Evolutionary conservation across 2,329 filamentous ascomycete species (phyloP), one percentile per base, ranked within the genome.

Genomic region (Talaromyces islandicus): DNA sequence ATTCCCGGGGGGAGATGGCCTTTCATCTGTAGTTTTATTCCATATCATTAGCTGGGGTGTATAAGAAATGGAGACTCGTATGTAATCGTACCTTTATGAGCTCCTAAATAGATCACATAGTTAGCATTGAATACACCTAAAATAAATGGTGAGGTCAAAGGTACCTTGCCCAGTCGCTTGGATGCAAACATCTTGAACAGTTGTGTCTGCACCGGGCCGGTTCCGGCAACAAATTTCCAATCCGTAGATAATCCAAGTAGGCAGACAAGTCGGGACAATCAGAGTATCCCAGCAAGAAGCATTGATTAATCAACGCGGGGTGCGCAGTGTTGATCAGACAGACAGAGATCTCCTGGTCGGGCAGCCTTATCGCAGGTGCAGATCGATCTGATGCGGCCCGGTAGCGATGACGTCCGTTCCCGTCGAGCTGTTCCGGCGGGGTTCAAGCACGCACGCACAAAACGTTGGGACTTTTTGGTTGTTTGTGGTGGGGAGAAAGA

Each of bases 1-100:
- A 99, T 96, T 63, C 86, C 86, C 0, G 84, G 84, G 3, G 85
- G 84, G 6, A 86, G 77, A 66, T 81, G 79, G 53, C 80, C 78
- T 69, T 86, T 78, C 70, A 86, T 79, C 81, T 86, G 50, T 17
- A 29, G 32, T n/a, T 10, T 19, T 19, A 58, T 53, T 19, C 43
- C 43, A 46, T 50, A 41, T 46, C 57, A 24, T 29, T 41, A 51
- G 46, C 35, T 7, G 14, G 7, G 21, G 27, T 24, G 51, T 55
- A 48, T 32, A 46, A 17, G 32, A 25, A 27, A 30, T 52, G 38
- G 52, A 38, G 51, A 29, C n/a, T 11, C 27, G 21, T 53, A 46
- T n/a, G 21, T 14, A 57, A 59, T 52, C 14, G 57, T 79, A 84
- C 82, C 78, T 85, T 85, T 6, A 73, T 64, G 59, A 85, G 78